These are phyloP conservation scores for Fusarium aywerte DNA, from an alignment of 2,329 filamentous ascomycete genomes.

Conservation along the genomic window DNA sequence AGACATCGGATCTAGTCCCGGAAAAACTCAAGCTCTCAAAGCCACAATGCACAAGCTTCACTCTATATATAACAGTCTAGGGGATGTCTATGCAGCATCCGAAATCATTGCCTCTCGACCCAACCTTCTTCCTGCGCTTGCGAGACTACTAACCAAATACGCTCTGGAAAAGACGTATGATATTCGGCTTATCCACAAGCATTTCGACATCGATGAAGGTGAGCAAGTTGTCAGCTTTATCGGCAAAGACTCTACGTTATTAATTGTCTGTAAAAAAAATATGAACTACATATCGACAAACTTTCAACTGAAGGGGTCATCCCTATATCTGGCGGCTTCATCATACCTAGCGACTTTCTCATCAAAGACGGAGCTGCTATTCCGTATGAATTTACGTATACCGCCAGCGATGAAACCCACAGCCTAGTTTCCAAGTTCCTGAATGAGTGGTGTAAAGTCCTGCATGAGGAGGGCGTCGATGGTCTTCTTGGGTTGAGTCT, in stretches of 20 bases:
- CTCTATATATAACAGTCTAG: background rate
- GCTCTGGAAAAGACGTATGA: background rate
- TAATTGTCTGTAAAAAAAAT: background rate
- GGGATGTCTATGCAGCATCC: background rate
- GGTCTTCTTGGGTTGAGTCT: background rate
- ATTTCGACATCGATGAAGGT: background rate
- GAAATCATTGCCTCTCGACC: background rate
- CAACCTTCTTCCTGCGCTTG: background rate
- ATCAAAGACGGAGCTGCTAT: background rate
- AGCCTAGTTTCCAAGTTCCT: background rate
- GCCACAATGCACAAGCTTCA: background rate
- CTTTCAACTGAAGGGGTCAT: background rate
- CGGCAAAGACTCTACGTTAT: background rate
- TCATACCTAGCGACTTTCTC: background rate
- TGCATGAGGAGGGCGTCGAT: background rate
- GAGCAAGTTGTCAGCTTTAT: background rate
- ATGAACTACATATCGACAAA: background rate
- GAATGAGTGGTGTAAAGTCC: background rate
- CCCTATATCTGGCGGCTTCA: background rate
- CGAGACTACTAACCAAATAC: background rate
- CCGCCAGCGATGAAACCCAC: background rate
- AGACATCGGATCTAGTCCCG: background rate
- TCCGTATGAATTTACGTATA: background rate
- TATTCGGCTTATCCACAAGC: background rate
- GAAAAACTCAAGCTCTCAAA: background rate